Evolutionary conservation across 371 early-diverging fungal species (phyloP).

Genomic region (Apophysomyces ossiformis): DNA sequence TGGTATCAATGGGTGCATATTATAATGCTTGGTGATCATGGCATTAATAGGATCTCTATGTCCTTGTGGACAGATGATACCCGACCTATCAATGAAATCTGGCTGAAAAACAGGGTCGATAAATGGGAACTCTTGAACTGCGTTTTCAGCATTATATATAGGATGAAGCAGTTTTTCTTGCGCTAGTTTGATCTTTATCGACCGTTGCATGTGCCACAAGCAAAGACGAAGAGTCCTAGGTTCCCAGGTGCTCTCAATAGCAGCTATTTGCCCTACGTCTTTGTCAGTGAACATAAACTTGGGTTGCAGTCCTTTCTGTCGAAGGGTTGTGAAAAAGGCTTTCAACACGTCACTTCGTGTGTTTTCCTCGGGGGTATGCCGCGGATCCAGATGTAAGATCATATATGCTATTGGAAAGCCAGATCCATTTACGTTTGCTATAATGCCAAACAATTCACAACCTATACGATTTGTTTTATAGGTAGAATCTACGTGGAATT

Average conservation of each 20-base stretch:
- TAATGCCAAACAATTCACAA: conserved; percentile 5
- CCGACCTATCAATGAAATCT: neutral
- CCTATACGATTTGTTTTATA: conserved; percentile 9
- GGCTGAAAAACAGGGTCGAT: conserved; percentile 3
- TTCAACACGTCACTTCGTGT: no score
- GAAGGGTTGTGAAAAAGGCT: no score
- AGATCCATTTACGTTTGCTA: conserved; percentile 9
- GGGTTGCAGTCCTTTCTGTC: no score
- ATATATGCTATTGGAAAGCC: conserved; percentile 11
- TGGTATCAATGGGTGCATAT: no score
- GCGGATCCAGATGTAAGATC: neutral
- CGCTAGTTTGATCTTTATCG: neutral
- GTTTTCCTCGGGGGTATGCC: no score
- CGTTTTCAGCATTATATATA: neutral
- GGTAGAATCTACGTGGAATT: conserved; percentile 14
- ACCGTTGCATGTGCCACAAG: conserved; percentile 5
- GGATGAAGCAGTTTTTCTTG: neutral
- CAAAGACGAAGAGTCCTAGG: conserved; percentile 3
- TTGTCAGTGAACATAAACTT: conserved; percentile 13
- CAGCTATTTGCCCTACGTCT: neutral
- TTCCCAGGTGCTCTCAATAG: conserved; percentile 5
- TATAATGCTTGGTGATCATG: no score
- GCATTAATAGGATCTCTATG: no score
- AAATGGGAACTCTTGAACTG: conserved; percentile 1
- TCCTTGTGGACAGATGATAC: no score